Conservation (phyloP, 768 basidiomycete genomes). For the Fomitopsis serialis region DNA sequence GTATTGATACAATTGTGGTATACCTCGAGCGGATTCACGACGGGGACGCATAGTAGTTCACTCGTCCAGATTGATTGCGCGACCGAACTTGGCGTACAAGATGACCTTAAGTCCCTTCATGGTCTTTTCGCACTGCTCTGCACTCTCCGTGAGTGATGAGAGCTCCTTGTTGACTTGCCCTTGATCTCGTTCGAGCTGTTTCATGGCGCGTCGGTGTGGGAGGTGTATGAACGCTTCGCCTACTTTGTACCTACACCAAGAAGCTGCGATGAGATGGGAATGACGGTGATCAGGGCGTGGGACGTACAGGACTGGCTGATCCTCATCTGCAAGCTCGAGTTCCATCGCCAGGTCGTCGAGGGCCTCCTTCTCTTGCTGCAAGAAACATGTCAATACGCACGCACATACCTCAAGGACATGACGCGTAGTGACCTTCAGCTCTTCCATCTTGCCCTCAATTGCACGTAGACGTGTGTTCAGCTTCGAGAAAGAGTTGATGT, state of each 20-base stretch:
- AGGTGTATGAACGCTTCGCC: constrained; percentile 89
- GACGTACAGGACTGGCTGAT: constrained; percentile 68
- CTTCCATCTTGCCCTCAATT: constrained; percentile 66
- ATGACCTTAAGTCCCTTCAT: constrained; percentile 80
- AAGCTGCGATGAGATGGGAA: not conserved
- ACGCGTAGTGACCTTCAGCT: constrained; percentile 55
- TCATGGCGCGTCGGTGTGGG: constrained; percentile 58
- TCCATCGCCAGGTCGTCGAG: constrained; percentile 86
- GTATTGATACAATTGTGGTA: not conserved
- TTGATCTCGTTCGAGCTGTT: constrained; percentile 69
- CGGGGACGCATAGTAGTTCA: constrained; percentile 21
- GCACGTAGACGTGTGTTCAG: constrained; percentile 73
- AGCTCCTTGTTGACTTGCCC: constrained; percentile 52
- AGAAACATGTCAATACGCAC: not conserved
- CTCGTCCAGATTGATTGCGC: constrained; percentile 89
- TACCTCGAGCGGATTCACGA: not conserved
- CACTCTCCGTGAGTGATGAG: constrained; percentile 39
- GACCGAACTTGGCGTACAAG: constrained; percentile 89
- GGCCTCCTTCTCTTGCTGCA: constrained; percentile 90
- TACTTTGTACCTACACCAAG: constrained; percentile 68
- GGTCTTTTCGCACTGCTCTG: constrained; percentile 61
- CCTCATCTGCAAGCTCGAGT: constrained; percentile 85
- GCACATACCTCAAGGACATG: not conserved
- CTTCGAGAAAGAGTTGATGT: constrained; percentile 89
- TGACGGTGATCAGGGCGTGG: not conserved